Base-by-base conservation (phyloP, 768 basidiomycete genomes). In the Hemileccinum impolitum region DNA sequence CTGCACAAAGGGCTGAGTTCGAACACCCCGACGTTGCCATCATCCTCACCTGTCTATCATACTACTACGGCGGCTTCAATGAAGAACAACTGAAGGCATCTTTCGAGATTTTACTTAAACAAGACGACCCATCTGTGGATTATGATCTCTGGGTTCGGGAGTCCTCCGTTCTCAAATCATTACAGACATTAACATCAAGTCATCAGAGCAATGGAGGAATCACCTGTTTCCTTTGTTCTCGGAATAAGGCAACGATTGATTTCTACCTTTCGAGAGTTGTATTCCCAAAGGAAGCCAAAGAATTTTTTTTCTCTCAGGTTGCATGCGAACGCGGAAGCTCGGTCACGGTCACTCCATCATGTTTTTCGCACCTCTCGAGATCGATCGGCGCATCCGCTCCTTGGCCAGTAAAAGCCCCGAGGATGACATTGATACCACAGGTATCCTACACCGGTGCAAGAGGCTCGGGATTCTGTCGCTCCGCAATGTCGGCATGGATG, bases 301-400 rank as follows among this genome's bases (percentile, higher is more conserved):
- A 49, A 6, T 49, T 49, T 21, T 9, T 61, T 62, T 39, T 21
- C 13, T n/a, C 4, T 23, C 9, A 77, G 78, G 75, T 7, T 79
- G 78, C 45, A 80, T 79, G 79, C 67, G 78, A 6, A 77, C 80
- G 78, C 69, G 79, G 7, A 70, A 70, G 51, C 68, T 80, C 0
- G 79, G 78, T 14, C 57, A 63, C 6, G 72, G 71, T 1, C 78
- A 80, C 50, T 73, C 77, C 3, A 54, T 77, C 21, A 61, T 73
- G 47, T 79, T 79, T 51, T 74, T 75, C 32, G 77, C 75, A 1
- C 71, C 78, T 14, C 59, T 58, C 58, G 78, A 78, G 37, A 61
- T 77, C 5, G 71, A 74, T 46, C 53, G 53, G 39, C 50, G 50
- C 0, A 78, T 79, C 35, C 70, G 72, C 30, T 43, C 46, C 1